A percentile compares a stretch with the other conserved stretches of the same genome.
phyloP scores from a whole-genome alignment of 495 filamentous ascomycete genomes.

The Tricharina praecox region DNA sequence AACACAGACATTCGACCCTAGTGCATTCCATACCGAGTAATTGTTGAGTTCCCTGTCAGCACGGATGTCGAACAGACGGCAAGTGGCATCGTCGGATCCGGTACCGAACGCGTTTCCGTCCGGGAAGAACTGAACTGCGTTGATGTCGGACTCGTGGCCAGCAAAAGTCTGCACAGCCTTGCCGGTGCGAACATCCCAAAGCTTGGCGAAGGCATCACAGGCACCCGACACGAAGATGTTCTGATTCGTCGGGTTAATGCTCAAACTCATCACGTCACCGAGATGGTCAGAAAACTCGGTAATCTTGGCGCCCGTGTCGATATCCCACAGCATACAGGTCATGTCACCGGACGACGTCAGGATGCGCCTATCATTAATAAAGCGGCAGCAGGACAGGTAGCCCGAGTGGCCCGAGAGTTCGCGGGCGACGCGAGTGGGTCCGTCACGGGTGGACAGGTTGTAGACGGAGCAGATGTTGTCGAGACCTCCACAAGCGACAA shows the following conservation, averaged over 20 bases:
- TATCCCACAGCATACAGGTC: slow-evolving; percentile 99
- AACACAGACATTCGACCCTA: no score
- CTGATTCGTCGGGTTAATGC: slow-evolving; percentile 97
- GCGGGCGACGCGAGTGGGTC: slow-evolving; percentile 86
- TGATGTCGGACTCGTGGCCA: slow-evolving; percentile 97
- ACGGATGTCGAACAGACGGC: slow-evolving; percentile 92
- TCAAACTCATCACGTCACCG: slow-evolving; percentile 98
- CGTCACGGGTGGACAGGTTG: slow-evolving; percentile 90
- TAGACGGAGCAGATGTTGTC: slow-evolving; percentile 99
- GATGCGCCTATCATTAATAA: slow-evolving; percentile 96
- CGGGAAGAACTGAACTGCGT: slow-evolving; percentile 98
- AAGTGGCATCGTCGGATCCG: slow-evolving; percentile 93
- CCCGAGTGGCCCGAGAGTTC: slow-evolving; percentile 95
- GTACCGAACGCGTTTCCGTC: slow-evolving; percentile 98
- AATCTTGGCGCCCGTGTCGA: slow-evolving; percentile 90
- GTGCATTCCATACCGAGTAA: slow-evolving; percentile 74
- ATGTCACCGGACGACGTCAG: slow-evolving; percentile 97
- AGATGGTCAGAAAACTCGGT: slow-evolving; percentile 98
- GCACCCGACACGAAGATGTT: slow-evolving; percentile 97
- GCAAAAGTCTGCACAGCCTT: slow-evolving; percentile 98
- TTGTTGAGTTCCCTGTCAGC: slow-evolving; percentile 91
- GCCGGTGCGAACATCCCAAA: slow-evolving; percentile 97
- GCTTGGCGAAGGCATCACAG: slow-evolving; percentile 94
- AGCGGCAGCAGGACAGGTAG: slow-evolving; percentile 95
- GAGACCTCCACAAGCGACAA: slow-evolving; percentile 91